A percentile compares a stretch with the other conserved stretches of the same genome.
Evolutionary conservation across 441 rosid species (phyloP).

Genomic region (Kokia cookei): DNA sequence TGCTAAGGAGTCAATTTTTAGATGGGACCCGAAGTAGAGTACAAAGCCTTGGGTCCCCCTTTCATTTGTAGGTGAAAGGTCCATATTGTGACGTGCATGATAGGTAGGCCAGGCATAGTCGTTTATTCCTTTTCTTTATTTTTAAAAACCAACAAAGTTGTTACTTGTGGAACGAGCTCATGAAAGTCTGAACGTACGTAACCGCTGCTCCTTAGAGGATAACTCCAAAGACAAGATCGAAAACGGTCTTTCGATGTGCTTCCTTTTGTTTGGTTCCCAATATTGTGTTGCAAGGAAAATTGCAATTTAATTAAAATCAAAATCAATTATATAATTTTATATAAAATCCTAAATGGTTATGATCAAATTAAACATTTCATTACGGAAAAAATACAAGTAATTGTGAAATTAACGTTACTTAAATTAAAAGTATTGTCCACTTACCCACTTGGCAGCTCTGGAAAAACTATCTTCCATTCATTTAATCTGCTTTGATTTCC

Average conservation of each 20-base stretch:
- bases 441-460: too few relatives aligned
- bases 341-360: too few relatives aligned
- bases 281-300: not conserved
- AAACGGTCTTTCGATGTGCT: constrained; percentile 4
- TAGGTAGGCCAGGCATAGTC: not conserved
- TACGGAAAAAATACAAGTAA: too few relatives aligned
- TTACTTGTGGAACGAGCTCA: not conserved
- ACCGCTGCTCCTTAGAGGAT: not conserved
- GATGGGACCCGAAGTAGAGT: not conserved
- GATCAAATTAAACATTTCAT: not conserved
- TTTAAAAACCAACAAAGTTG: not conserved
- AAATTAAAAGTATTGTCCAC: not conserved
- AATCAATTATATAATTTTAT: not conserved
- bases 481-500: too few relatives aligned
- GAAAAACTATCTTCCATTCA: too few relatives aligned
- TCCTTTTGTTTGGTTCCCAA: not conserved
- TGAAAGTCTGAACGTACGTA: not conserved
- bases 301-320: not conserved
- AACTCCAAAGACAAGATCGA: not conserved
- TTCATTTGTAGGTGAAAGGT: not conserved
- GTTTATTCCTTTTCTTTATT: not conserved
- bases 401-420: too few relatives aligned
- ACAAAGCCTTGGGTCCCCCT: not conserved
- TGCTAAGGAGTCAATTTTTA: not conserved
- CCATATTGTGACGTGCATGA: not conserved